Evolutionary conservation across 345 rosid species (phyloP).

Genomic region (Camelina sativa): DNA sequence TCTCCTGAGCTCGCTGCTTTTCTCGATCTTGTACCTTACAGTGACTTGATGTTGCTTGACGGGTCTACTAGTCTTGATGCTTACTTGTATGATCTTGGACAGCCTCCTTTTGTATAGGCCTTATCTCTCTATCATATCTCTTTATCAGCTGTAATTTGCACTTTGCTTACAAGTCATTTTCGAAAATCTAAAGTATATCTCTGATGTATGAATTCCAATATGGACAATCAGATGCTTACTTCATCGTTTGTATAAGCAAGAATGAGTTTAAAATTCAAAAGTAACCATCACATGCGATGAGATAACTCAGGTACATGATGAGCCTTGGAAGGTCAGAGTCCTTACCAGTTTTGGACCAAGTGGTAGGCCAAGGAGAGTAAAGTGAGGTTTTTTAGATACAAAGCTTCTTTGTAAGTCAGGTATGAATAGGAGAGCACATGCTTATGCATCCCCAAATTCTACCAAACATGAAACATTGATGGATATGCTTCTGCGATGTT

Average conservation of each 20-base stretch:
- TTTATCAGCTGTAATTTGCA: slow-evolving; percentile 15
- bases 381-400: slow-evolving; percentile 23
- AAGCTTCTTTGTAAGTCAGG: slow-evolving; percentile 37
- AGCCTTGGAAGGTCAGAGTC: slow-evolving; percentile 34
- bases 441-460: slow-evolving; percentile 43
- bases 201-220: slow-evolving; percentile 34
- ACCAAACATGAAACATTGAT: slow-evolving; percentile 43
- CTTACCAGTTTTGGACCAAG: slow-evolving; percentile 40
- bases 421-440: slow-evolving; percentile 42
- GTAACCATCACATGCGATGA: slow-evolving; percentile 17
- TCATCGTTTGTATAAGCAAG: slow-evolving; percentile 15
- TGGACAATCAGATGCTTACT: slow-evolving; percentile 31
- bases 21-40: slow-evolving; percentile 47
- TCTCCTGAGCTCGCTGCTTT: slow-evolving; percentile 41
- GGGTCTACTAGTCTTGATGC: slow-evolving; percentile 51
- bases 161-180: slow-evolving; percentile 26
- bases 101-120: slow-evolving; percentile 45
- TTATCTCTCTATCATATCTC: slow-evolving; percentile 23
- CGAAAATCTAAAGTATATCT: not conserved
- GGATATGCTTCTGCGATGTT: slow-evolving; percentile 33
- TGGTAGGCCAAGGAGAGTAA: slow-evolving; percentile 40
- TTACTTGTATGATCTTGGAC: slow-evolving; percentile 45
- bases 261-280: slow-evolving; percentile 13
- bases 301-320: slow-evolving; percentile 32
- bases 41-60: slow-evolving; percentile 52